Evolutionary conservation across 345 rosid genomes (phyloP), one percentile per base, ranked within the genome.

Genomic region (Physaria fendleri): DNA sequence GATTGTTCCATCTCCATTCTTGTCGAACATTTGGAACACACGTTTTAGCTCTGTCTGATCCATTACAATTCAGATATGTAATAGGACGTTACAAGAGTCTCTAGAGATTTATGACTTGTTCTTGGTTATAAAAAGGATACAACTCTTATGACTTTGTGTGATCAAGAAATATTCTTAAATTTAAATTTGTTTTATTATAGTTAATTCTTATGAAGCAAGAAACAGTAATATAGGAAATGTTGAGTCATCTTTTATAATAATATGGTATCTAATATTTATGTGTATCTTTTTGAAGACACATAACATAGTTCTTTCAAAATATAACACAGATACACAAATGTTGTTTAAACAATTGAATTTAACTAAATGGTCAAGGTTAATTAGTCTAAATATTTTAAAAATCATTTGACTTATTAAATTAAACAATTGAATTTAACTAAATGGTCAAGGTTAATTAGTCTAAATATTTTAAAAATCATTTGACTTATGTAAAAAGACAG

Each of bases 11-110:
- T 91, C 95, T 2, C 93, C 93, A 9, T 91, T 79, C 54, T 76
- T 76, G 65, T 91, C 98, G 32, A 91, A 91, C 85, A 80, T 76
- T 40, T 84, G 83, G 65, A 91, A 91, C n/a, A 91, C 84, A 2
- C 81, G 74, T 28, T 73, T 64, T 12, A 88, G 75, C 76, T 88
- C 98, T 2, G 72, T 24, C 0, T 68, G 48, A 14, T 81, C 85
- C 95, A 80, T 85, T 29, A 33, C 5, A 42, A 33, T 27, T 65
- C 39, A 44, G 30, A 65, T 17, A 53, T 55, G 14, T 12, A 30
- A 13, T 9, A 57, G 29, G 21, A 49, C 30, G 57, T 28, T 20
- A 20, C 14, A 28, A 11, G 44, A 21, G 14, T 56, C 55, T 9
- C 39, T 32, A 45, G 43, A 48, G 43, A 67, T 16, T n/a, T 58